Base-by-base conservation (phyloP, 176 grass and related monocot species). In the Oryza meridionalis region DNA sequence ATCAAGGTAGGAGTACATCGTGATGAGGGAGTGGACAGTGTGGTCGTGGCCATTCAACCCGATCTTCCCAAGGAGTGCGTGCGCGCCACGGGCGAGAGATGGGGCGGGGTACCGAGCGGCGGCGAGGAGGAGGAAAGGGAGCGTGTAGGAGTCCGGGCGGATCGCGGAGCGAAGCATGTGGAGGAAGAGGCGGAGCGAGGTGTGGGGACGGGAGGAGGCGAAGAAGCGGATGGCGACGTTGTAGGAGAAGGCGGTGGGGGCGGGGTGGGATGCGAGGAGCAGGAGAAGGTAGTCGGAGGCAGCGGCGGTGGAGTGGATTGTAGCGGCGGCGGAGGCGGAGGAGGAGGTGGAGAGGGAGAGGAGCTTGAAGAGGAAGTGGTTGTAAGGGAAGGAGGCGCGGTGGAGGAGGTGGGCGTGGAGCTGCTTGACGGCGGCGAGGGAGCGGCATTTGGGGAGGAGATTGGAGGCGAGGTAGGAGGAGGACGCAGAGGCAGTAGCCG, bases 341-440 rank as follows among this genome's bases (percentile, higher is more conserved):
- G 51, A 55, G 17, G 47, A 10, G 44, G 45, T 14, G 47, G 16
- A 26, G 76, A 88, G 37, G 61, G 69, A 84, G 87, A 84, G 76
- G 47, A 88, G 87, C 62, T 75, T 88, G 62, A 81, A 88, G 75
- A 88, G 87, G 69, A 88, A 88, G 29, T 84, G 76, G 69, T 88
- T 88, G 76, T 88, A 88, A 13, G 87, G 87, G 29, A 88, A 88
- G 26, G 81, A 88, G 26, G 81, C 69, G 8, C 32, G 0, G 44
- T 33, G 10, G 27, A 84, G 86, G 32, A 88, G 16, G 26, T 75
- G 81, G 35, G 76, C 76, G 16, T 88, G 87, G 62, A 84, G 69
- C 73, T 85, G 73, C 74, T 77, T 77, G 10, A 85, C 33, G 65
- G 65, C 65, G 49, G 33, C 29, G 15, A 85, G 63, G 73, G 83